phyloP scores from a whole-genome alignment of 768 basidiomycete species.

The Russula abietina region DNA sequence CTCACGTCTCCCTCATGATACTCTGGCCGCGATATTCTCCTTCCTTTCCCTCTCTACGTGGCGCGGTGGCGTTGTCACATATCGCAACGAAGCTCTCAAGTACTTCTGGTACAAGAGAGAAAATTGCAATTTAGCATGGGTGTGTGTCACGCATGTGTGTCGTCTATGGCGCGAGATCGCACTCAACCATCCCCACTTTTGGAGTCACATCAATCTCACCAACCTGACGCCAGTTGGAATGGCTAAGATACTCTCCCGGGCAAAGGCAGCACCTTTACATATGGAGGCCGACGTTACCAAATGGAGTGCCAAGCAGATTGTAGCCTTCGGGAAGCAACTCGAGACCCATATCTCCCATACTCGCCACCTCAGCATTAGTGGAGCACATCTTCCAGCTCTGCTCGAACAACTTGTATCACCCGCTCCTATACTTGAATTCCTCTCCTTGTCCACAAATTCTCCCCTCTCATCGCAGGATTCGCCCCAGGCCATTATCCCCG shows the following conservation, averaged over 20 bases:
- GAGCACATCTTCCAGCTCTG: not conserved
- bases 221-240: not conserved
- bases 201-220: constrained; percentile 10
- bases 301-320: not conserved
- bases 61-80: too few species aligned
- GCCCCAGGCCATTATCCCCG: too few species aligned
- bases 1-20: constrained; percentile 11
- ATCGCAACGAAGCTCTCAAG: too few species aligned
- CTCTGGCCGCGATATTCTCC: constrained; percentile 5
- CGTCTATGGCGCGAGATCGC: constrained; percentile 20
- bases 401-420: constrained; percentile 3
- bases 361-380: not conserved
- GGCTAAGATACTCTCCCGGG: constrained; percentile 4
- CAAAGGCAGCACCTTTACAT: not conserved
- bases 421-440: not conserved
- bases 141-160: constrained; percentile 15
- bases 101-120: too few species aligned
- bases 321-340: not conserved
- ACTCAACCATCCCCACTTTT: constrained; percentile 8
- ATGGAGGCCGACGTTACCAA: not conserved
- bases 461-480: too few species aligned
- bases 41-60: not conserved
- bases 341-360: constrained; percentile 4
- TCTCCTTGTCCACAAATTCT: not conserved
- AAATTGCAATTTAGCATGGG: not conserved